Evolutionary conservation across 2,329 filamentous ascomycete species (phyloP).

Genomic region (Sporothrix sp.): DNA sequence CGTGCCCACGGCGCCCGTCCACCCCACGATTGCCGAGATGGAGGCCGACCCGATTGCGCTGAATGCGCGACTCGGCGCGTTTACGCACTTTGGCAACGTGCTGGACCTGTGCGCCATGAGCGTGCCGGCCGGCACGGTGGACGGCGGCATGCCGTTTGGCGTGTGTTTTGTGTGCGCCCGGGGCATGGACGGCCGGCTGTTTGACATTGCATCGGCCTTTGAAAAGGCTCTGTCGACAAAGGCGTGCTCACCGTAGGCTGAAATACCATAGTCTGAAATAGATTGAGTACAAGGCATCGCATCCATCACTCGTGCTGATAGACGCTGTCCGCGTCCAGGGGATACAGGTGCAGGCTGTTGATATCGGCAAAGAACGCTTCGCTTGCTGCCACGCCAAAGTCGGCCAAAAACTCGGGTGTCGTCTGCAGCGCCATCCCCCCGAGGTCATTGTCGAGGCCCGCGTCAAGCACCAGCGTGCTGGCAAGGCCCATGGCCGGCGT

Average conservation of each 20-base stretch:
- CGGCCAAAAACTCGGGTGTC: slow-evolving; percentile 4
- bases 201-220: slow-evolving; percentile 24
- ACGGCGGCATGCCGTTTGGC: slow-evolving; percentile 32
- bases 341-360: neutral
- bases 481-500: no score
- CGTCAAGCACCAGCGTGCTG: no score
- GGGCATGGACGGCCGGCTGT: slow-evolving; percentile 30
- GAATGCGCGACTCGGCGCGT: slow-evolving; percentile 40
- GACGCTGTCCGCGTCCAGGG: no score
- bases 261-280: neutral
- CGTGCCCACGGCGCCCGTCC: slow-evolving; percentile 39
- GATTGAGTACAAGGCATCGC: neutral
- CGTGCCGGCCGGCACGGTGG: slow-evolving; percentile 34
- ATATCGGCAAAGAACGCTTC: slow-evolving; percentile 26
- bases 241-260: neutral
- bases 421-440: neutral
- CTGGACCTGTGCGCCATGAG: slow-evolving; percentile 43
- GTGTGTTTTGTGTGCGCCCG: slow-evolving; percentile 32
- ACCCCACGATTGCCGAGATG: slow-evolving; percentile 38
- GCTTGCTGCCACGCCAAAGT: neutral
- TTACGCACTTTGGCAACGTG: slow-evolving; percentile 47
- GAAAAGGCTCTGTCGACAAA: slow-evolving; percentile 16
- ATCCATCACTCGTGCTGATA: no score
- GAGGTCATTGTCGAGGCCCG: neutral
- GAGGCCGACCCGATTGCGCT: slow-evolving; percentile 37